These are phyloP conservation scores for Chlorella sp. DNA, from an alignment of 139 green algal genomes.

Conservation along the genomic window DNA sequence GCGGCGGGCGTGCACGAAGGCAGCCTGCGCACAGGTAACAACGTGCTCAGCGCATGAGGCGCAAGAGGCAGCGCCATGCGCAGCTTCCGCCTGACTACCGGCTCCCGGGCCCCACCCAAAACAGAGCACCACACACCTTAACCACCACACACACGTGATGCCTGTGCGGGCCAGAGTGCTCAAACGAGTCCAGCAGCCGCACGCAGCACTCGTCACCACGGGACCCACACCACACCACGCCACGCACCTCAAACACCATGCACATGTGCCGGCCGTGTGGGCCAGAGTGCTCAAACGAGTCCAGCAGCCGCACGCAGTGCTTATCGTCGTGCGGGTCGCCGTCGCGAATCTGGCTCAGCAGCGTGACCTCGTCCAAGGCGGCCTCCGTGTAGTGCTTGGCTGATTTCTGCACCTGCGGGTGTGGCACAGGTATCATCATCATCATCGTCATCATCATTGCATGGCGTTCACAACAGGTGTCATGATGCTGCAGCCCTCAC, in stretches of 20 bases:
- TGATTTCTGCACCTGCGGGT: conserved; percentile 93
- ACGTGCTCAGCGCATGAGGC: too few species aligned
- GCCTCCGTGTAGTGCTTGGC: conserved; percentile 95
- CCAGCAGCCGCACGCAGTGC: conserved; percentile 71
- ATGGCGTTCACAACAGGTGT: too few species aligned
- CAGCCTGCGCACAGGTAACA: too few species aligned
- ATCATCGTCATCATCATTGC: too few species aligned
- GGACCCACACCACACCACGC: too few species aligned
- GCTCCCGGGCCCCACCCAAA: too few species aligned
- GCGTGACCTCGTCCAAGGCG: conserved; percentile 89
- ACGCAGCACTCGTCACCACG: conserved; percentile 57
- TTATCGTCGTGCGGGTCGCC: conserved; percentile 50
- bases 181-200: conserved; percentile 86
- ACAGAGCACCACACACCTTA: conserved; percentile 67
- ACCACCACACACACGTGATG: conserved; percentile 98
- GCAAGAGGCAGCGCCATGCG: too few species aligned
- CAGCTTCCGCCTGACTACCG: too few species aligned
- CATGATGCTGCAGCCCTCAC: too few species aligned
- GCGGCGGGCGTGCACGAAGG: too few species aligned
- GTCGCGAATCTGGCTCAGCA: conserved; percentile 74
- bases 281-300: conserved; percentile 91
- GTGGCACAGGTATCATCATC: too few species aligned
- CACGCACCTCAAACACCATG: conserved; percentile 91
- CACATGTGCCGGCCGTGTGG: conserved; percentile 93
- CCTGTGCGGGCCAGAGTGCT: conserved; percentile 88